Conservation (phyloP, 2,329 filamentous ascomycete genomes). For the Tolypocladium amazonense region DNA sequence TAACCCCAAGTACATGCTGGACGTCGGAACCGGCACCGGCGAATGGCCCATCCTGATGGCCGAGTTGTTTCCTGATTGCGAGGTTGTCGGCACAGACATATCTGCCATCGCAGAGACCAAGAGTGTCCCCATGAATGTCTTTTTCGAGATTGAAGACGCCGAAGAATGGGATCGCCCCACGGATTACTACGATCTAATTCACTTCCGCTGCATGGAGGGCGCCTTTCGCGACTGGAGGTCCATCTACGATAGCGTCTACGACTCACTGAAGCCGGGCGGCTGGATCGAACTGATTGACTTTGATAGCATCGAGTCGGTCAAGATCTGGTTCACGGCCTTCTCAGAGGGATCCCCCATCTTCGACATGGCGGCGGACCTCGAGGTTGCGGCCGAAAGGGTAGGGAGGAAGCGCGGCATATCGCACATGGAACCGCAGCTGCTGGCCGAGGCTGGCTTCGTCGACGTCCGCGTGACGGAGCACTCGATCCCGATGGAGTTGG, state of each 20-base stretch:
- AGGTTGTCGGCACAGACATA: conserved; percentile 49
- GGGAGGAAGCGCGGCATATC: conserved; percentile 33
- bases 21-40: conserved; percentile 49
- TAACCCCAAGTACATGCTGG: conserved; percentile 33
- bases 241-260: conserved; percentile 41
- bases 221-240: conserved; percentile 45
- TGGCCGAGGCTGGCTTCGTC: conserved; percentile 39
- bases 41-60: conserved; percentile 42
- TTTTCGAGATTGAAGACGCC: conserved; percentile 50
- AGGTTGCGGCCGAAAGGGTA: conserved; percentile 30
- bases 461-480: conserved; percentile 38
- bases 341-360: conserved; percentile 33
- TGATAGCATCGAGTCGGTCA: conserved; percentile 30
- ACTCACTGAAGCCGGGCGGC: conserved; percentile 44
- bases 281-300: conserved; percentile 48
- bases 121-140: conserved; percentile 45
- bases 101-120: conserved; percentile 45
- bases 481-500: conserved; percentile 35
- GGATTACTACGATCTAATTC: conserved; percentile 44
- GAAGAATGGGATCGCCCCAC: conserved; percentile 47
- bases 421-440: conserved; percentile 33
- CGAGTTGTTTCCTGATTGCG: conserved; percentile 40
- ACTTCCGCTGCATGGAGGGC: conserved; percentile 44
- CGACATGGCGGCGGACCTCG: conserved; percentile 27
- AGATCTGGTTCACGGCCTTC: conserved; percentile 24